A percentile compares a stretch with the other conserved stretches of the same genome.
These are phyloP conservation scores for Exserohilum rostratum DNA, from an alignment of 2,329 filamentous ascomycete species.

Conservation along the genomic window DNA sequence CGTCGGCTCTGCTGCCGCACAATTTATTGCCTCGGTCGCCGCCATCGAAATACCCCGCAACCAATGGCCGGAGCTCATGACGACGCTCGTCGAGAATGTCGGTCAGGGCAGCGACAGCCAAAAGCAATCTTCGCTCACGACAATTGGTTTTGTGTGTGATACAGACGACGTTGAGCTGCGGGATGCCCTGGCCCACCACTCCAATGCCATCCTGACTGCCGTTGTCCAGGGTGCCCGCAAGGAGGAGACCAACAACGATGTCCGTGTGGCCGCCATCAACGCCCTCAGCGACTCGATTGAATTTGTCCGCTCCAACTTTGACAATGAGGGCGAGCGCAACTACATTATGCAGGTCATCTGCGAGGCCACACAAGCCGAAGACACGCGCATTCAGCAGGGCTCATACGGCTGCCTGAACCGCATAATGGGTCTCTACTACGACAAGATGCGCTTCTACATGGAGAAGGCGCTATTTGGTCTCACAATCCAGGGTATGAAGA, in stretches of 20 bases:
- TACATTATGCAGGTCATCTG: constrained; percentile 99
- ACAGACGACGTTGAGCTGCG: constrained; percentile 88
- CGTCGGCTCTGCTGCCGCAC: constrained; percentile 86
- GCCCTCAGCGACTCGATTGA: constrained; percentile 96
- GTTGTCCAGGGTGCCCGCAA: constrained; percentile 97
- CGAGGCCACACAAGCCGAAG: constrained; percentile 93
- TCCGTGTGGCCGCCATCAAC: constrained; percentile 89
- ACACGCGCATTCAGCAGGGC: constrained; percentile 90
- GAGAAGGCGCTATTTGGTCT: constrained; percentile 98
- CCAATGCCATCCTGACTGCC: constrained; percentile 95
- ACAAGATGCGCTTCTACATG: constrained; percentile 99
- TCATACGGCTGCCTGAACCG: constrained; percentile 97
- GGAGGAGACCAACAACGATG: constrained; percentile 90
- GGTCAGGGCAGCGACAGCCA: constrained; percentile 83
- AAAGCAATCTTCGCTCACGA: constrained; percentile 91
- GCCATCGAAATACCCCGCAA: constrained; percentile 90
- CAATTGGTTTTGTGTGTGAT: constrained; percentile 99
- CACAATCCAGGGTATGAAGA: constrained; percentile 98
- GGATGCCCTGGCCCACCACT: constrained; percentile 80
- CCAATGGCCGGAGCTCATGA: constrained; percentile 94
- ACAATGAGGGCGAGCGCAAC: constrained; percentile 98
- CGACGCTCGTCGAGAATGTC: constrained; percentile 87
- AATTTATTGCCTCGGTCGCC: constrained; percentile 94
- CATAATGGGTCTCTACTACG: constrained; percentile 98
- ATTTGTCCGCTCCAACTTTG: constrained; percentile 98